These are phyloP conservation scores for Pyricularia pennisetigena DNA, from an alignment of 2,329 filamentous ascomycete genomes.

Conservation along the genomic window DNA sequence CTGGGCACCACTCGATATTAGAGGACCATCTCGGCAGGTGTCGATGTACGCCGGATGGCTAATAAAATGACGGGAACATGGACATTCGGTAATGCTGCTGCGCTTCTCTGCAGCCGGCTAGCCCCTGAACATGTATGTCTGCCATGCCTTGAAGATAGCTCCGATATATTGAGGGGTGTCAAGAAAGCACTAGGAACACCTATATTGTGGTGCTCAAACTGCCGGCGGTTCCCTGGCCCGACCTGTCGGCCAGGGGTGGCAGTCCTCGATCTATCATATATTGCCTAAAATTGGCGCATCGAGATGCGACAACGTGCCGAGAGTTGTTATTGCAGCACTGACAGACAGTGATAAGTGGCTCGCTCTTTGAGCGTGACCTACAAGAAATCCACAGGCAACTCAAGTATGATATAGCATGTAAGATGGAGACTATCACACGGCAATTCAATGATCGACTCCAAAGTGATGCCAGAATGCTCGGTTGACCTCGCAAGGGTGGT, in stretches of 20 bases:
- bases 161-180: neutral
- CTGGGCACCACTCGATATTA: neutral
- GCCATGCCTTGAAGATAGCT: neutral
- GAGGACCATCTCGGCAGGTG: neutral
- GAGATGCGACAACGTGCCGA: neutral
- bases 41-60: neutral
- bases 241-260: neutral
- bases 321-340: neutral
- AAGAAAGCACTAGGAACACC: neutral
- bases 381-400: neutral
- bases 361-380: too few species aligned
- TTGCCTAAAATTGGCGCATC: constrained; percentile 4
- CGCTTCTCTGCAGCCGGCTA: neutral
- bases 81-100: neutral
- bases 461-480: neutral
- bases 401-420: neutral
- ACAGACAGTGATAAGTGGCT: too few species aligned
- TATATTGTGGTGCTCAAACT: neutral
- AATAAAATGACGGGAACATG: neutral
- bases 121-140: constrained; percentile 3
- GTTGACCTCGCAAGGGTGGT: neutral
- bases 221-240: neutral
- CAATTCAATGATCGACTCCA: too few species aligned
- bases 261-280: neutral
- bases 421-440: neutral